Percentiles rank a stretch among this genome's conserved stretches.
Evolutionary conservation across 202 grass and related monocot genomes (phyloP).

Genomic region (Carex sylvatica): DNA sequence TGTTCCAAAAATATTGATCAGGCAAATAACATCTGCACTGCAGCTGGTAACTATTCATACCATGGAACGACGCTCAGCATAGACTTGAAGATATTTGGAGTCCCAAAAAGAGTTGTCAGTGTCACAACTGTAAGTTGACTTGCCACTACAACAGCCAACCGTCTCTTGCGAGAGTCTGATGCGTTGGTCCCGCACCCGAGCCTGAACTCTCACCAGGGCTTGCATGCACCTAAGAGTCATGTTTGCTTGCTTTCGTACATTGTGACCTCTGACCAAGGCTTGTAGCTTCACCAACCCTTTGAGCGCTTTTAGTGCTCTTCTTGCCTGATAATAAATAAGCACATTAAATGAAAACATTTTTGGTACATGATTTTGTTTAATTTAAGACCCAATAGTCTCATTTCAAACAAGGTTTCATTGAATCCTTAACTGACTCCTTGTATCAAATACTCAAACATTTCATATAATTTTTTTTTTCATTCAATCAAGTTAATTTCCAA

Average conservation of each 20-base stretch:
- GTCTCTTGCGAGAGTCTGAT: constrained; percentile 65
- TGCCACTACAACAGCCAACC: constrained; percentile 55
- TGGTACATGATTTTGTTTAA: neutral
- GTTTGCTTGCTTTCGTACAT: constrained; percentile 89
- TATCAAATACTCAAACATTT: neutral
- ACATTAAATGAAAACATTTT: constrained; percentile 1
- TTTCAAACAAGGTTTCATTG: neutral
- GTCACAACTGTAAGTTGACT: constrained; percentile 75
- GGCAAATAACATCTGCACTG: neutral
- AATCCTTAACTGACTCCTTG: neutral
- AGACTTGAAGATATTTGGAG: constrained; percentile 68
- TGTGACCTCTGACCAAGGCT: constrained; percentile 89
- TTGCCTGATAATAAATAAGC: constrained; percentile 38
- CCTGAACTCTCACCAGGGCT: constrained; percentile 80
- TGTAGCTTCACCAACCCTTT: constrained; percentile 91
- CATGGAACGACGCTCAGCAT: constrained; percentile 67
- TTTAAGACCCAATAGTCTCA: neutral
- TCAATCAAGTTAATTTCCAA: neutral
- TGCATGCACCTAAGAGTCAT: constrained; percentile 97
- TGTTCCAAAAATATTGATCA: neutral
- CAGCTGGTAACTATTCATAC: constrained; percentile 14
- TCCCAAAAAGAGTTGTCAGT: constrained; percentile 79
- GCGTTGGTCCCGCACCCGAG: constrained; percentile 73
- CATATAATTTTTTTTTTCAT: neutral
- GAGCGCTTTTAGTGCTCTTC: constrained; percentile 70